Conservation (phyloP, 306 rosid species). For the Hylodesmum podocarpum region DNA sequence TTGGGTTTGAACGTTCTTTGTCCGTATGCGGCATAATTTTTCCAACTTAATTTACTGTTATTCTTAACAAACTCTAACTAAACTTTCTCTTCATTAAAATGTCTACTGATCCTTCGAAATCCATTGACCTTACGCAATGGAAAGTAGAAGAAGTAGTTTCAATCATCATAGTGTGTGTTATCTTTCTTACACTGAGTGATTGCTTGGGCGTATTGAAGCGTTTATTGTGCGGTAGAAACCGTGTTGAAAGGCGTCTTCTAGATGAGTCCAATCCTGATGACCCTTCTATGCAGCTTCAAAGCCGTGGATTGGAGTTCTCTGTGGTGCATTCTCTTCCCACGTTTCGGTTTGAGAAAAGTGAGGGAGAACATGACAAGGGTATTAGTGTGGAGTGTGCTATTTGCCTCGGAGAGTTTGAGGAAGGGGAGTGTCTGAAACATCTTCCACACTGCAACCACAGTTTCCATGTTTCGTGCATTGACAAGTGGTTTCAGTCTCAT, state of each 20-base stretch:
- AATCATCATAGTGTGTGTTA: not conserved
- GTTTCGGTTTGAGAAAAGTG: slow-evolving; percentile 42
- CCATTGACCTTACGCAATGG: not conserved
- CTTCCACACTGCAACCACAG: slow-evolving; percentile 52
- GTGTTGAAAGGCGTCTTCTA: slow-evolving; percentile 5
- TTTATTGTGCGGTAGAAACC: slow-evolving; percentile 6
- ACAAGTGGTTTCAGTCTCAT: slow-evolving; percentile 52
- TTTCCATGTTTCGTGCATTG: slow-evolving; percentile 58
- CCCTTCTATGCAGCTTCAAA: slow-evolving; percentile 38
- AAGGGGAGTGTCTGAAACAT: slow-evolving; percentile 53
- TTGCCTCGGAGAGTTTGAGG: slow-evolving; percentile 64
- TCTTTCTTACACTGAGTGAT: slow-evolving; percentile 20
- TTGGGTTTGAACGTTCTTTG: not conserved
- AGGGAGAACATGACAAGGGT: slow-evolving; percentile 11
- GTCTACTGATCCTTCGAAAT: slow-evolving; percentile 1
- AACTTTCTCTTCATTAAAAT: not conserved
- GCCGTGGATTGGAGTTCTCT: slow-evolving; percentile 39
- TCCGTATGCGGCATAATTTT: not conserved
- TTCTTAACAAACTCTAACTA: not conserved
- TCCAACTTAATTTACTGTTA: not conserved
- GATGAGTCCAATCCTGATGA: slow-evolving; percentile 19
- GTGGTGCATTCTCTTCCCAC: slow-evolving; percentile 33
- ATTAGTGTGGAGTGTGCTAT: slow-evolving; percentile 45
- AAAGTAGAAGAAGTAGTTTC: slow-evolving; percentile 17
- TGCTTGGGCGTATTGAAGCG: slow-evolving; percentile 14